Percentiles rank a stretch among this genome's conserved stretches.
These are phyloP conservation scores for Sclerotinia sclerotiorum DNA, from an alignment of 2,329 filamentous ascomycete genomes.

Conservation along the genomic window DNA sequence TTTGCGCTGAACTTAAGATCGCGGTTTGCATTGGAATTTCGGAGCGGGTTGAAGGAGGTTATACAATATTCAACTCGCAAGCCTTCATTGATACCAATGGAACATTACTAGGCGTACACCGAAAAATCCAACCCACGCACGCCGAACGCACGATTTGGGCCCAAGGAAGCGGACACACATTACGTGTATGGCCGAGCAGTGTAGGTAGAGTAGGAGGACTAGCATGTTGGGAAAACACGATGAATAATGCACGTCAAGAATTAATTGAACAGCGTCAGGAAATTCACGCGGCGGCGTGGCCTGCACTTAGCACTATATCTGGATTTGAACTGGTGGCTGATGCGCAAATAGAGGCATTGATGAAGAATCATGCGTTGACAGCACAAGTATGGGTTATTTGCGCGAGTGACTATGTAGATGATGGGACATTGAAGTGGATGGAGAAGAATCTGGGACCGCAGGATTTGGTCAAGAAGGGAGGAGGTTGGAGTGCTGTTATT, in stretches of 20 bases:
- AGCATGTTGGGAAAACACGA: slow-evolving; percentile 3
- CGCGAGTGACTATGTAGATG: slow-evolving; percentile 46
- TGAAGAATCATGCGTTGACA: slow-evolving; percentile 48
- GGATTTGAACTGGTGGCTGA: slow-evolving; percentile 2
- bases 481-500: slow-evolving; percentile 7
- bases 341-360: slow-evolving; percentile 45
- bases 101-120: not conserved
- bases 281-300: slow-evolving; percentile 1
- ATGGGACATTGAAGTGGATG: slow-evolving; percentile 42
- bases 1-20: not conserved
- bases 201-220: slow-evolving; percentile 5
- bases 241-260: slow-evolving; percentile 13
- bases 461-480: slow-evolving; percentile 6
- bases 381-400: slow-evolving; percentile 48
- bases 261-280: slow-evolving; percentile 8
- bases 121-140: not conserved
- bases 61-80: slow-evolving; percentile 7
- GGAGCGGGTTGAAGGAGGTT: not conserved
- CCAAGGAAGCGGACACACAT: slow-evolving; percentile 3
- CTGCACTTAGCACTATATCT: not conserved
- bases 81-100: slow-evolving; percentile 9
- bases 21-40: slow-evolving; percentile 2
- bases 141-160: slow-evolving; percentile 3
- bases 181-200: slow-evolving; percentile 1
- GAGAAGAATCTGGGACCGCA: slow-evolving; percentile 9